Base-by-base conservation (phyloP, 306 rosid genomes). In the Crataegus laevigata region DNA sequence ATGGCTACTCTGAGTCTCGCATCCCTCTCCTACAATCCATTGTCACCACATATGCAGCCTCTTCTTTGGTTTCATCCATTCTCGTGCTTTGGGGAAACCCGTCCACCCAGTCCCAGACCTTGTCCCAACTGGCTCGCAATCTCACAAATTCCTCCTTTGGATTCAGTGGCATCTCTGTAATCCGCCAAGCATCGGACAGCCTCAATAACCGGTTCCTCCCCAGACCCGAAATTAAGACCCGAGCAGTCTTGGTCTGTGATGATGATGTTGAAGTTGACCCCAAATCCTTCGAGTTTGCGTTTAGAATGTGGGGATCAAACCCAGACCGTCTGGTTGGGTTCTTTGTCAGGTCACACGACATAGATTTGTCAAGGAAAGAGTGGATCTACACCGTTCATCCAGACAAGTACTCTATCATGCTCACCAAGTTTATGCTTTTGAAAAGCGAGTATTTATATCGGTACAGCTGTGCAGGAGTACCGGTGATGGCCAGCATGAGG, bases 81-180 rank as follows among this genome's bases (percentile, higher is more conserved):
- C 87, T 91, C 29, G 81, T 93, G 66, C 91, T 93, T 34, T 93
- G 98, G 98, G 96, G 96, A 67, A 89, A 93, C 80, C 97, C 97
- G 11, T 79, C 91, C 18, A 93, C 98, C 2, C 72, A 84, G 3
- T 19, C 70, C 59, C 73, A 83, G 25, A 65, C 82, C 69, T 77
- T 89, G 14, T 77, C 70, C 1, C 77, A 80, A 40, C 25, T 91
- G 69, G 82, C 88, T 11, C 85, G 11, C 29, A 89, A 91, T 76
- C 89, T 91, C 68, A 81, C 87, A 0, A 15, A 72, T 3, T 72
- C 72, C 66, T 68, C 90, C 6, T 69, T 82, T 36, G 84, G 85
- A 62, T 67, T 85, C 2, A 80, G 79, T 8, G 40, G 87, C 34
- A 84, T 91, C 76, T 68, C 85, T 30, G 22, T 93, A 1, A 64